These are phyloP conservation scores for Nicotiana noctiflora DNA, from an alignment of 257 asterid species.

Conservation along the genomic window DNA sequence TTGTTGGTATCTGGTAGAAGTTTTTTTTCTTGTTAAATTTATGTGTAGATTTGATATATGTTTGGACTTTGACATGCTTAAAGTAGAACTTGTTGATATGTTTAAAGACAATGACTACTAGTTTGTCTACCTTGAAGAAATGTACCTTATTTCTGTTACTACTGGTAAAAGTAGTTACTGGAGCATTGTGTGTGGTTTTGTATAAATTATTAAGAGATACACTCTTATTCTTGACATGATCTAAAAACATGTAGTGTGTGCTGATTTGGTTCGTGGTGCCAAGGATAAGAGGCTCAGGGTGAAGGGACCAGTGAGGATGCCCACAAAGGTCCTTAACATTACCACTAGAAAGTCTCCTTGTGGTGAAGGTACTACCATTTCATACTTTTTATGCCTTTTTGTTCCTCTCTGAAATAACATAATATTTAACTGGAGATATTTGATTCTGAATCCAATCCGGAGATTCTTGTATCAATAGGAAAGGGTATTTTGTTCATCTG, in stretches of 20 bases:
- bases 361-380: slow-evolving; percentile 14
- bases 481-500: not conserved
- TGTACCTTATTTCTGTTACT: too few species aligned
- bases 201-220: too few species aligned
- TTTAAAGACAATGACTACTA: not conserved
- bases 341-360: slow-evolving; percentile 26
- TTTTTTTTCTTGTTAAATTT: not conserved
- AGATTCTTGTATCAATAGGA: not conserved
- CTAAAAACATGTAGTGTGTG: not conserved
- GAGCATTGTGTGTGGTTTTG: not conserved
- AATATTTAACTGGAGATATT: not conserved
- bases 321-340: slow-evolving; percentile 22
- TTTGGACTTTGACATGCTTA: not conserved
- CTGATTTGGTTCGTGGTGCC: slow-evolving; percentile 19
- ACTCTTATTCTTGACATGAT: not conserved
- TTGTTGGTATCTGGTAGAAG: not conserved
- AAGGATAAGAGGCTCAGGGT: slow-evolving; percentile 15
- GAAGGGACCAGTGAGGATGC: slow-evolving; percentile 21
- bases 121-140: not conserved
- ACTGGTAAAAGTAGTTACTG: not conserved
- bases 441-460: not conserved
- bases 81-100: not conserved
- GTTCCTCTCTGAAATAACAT: not conserved
- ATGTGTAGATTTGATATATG: not conserved
- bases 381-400: not conserved